Conservation (phyloP, 2,329 filamentous ascomycete species). For the Verticillium tricorpus region DNA sequence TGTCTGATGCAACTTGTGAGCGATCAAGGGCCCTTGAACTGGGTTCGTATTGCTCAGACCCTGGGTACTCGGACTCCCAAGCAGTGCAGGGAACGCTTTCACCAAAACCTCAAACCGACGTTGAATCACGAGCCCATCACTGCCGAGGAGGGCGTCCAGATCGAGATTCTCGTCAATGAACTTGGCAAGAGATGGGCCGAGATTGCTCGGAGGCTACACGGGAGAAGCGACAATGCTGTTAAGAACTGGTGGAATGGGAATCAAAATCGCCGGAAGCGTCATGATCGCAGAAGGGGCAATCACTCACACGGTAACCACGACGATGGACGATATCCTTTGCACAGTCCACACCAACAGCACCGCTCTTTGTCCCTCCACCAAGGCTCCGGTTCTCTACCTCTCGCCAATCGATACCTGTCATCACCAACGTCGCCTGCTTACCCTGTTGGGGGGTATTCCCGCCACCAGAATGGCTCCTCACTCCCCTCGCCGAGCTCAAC, state of each 20-base stretch:
- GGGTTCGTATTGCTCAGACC: conserved; percentile 77
- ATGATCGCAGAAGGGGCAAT: conserved; percentile 32
- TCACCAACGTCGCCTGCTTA: conserved; percentile 9
- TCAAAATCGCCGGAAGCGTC: conserved; percentile 70
- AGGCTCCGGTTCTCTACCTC: conserved; percentile 1
- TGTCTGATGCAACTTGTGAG: conserved; percentile 67
- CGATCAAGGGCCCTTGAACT: conserved; percentile 74
- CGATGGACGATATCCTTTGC: conserved; percentile 5
- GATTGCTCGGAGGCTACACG: conserved; percentile 75
- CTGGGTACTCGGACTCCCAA: conserved; percentile 80
- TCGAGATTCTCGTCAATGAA: conserved; percentile 71
- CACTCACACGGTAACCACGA: conserved; percentile 17
- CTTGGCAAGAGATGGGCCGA: conserved; percentile 91
- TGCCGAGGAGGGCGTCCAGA: conserved; percentile 63
- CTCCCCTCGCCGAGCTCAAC: conserved; percentile 13
- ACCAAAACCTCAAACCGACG: conserved; percentile 82
- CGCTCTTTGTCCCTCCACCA: conserved; percentile 12
- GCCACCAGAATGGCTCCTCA: background rate
- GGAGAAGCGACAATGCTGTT: conserved; percentile 89
- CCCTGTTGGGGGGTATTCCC: background rate
- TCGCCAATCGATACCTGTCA: background rate
- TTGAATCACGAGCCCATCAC: conserved; percentile 72
- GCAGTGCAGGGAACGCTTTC: conserved; percentile 90
- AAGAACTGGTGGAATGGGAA: conserved; percentile 99
- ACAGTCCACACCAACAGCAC: conserved; percentile 19